These are phyloP conservation scores for Mikania micrantha DNA, from an alignment of 129 eudicot species.

Conservation along the genomic window DNA sequence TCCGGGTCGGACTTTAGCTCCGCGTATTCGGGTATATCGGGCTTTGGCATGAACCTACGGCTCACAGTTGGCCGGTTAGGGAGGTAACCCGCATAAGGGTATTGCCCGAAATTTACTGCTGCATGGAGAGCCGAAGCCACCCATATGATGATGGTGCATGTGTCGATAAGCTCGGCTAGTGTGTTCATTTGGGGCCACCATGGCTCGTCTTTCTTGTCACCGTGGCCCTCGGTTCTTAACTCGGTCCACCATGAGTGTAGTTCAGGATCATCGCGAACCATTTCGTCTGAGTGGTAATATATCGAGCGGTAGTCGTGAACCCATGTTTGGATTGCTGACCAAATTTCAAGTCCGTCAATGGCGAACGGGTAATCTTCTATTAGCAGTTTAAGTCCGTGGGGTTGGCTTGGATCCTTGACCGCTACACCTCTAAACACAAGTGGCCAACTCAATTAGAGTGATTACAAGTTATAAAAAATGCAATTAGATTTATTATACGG, in stretches of 20 bases:
- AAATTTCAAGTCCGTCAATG: conserved; percentile 47
- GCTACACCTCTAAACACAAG: conserved; percentile 38
- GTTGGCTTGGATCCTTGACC: conserved; percentile 29
- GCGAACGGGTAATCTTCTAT: conserved; percentile 56
- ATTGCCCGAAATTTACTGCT: conserved; percentile 35
- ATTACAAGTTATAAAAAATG: no score
- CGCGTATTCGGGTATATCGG: conserved; percentile 27
- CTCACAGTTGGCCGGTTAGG: conserved; percentile 56
- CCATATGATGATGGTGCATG: conserved; percentile 56
- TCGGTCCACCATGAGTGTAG: conserved; percentile 54
- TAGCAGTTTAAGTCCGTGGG: conserved; percentile 35
- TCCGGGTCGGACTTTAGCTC: conserved; percentile 42
- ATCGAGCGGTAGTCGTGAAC: conserved; percentile 37
- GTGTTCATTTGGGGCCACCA: conserved; percentile 55
- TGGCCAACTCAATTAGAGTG: background rate
- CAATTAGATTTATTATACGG: no score
- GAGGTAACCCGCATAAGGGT: conserved; percentile 54
- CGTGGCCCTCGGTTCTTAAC: conserved; percentile 41
- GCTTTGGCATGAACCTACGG: conserved; percentile 55
- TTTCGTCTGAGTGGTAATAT: conserved; percentile 39
- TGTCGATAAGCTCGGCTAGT: conserved; percentile 23
- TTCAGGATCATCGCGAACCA: conserved; percentile 31
- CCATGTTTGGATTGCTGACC: conserved; percentile 50
- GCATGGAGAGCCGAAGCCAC: conserved; percentile 59
- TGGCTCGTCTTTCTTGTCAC: conserved; percentile 52